A percentile compares a stretch with the other conserved stretches of the same genome.
phyloP scores from a whole-genome alignment of 2,329 filamentous ascomycete species.

The Sporothrix inflata region DNA sequence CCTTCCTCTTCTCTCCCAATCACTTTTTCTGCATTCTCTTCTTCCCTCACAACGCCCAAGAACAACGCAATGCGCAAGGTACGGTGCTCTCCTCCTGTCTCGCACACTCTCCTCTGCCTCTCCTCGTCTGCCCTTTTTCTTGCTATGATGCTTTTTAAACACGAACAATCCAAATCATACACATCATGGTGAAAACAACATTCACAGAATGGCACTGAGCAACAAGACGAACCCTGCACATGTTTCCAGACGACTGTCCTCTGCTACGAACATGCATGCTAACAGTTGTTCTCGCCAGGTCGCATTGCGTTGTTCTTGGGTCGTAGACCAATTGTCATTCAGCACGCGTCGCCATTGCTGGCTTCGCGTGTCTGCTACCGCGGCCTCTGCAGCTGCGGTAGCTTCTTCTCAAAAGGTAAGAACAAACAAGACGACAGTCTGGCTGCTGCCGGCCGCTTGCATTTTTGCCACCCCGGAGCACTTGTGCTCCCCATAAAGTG shows the following conservation, averaged over 20 bases:
- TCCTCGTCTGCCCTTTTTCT: conserved; percentile 32
- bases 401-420: conserved; percentile 51
- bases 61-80: conserved; percentile 36
- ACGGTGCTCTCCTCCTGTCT: conserved; percentile 31
- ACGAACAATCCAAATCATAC: conserved; percentile 69
- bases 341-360: background rate
- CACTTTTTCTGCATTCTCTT: background rate
- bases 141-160: conserved; percentile 50
- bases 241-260: background rate
- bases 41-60: background rate
- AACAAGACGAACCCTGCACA: conserved; percentile 8
- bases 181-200: conserved; percentile 58
- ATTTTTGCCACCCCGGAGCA: background rate
- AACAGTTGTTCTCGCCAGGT: background rate
- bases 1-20: conserved; percentile 28
- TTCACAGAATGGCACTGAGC: conserved; percentile 24
- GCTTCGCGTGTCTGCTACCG: conserved; percentile 17
- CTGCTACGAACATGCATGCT: background rate
- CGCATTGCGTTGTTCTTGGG: conserved; percentile 7
- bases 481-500: conserved; percentile 45
- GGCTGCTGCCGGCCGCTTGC: background rate
- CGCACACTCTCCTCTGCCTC: background rate
- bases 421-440: conserved; percentile 30
- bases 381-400: conserved; percentile 6
- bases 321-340: background rate